phyloP scores from a whole-genome alignment of 2,329 filamentous ascomycete genomes.

The Colletotrichum karsti region DNA sequence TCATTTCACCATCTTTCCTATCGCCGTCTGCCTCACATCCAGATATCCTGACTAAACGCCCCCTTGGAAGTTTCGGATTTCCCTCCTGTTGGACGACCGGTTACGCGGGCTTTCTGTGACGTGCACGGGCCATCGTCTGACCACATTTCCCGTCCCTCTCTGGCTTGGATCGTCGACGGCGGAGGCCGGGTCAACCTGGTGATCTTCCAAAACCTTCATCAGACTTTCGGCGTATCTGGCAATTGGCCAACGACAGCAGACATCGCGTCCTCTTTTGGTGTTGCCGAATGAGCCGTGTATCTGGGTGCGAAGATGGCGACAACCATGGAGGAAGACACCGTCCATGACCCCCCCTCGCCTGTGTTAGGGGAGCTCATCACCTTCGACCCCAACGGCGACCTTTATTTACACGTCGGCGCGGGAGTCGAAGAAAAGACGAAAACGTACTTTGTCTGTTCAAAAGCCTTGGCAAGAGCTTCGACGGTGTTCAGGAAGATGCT shows the following conservation, averaged over 20 bases:
- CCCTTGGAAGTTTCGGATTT: neutral
- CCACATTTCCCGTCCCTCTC: neutral
- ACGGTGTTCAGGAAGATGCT: slow-evolving; percentile 39
- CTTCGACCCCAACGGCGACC: slow-evolving; percentile 3
- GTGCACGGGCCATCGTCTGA: slow-evolving; percentile 21
- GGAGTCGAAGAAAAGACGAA: neutral
- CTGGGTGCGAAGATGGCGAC: neutral
- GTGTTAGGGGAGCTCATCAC: neutral
- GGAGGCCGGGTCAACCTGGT: neutral
- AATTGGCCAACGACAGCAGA: neutral
- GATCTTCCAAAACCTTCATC: neutral
- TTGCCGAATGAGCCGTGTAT: neutral
- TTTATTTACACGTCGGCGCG: neutral
- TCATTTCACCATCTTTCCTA: no score
- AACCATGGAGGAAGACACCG: neutral
- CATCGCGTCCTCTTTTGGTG: no score
- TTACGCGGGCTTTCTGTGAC: slow-evolving; percentile 1
- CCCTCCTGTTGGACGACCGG: neutral
- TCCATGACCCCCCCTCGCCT: neutral
- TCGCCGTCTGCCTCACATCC: no score
- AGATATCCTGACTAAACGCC: neutral
- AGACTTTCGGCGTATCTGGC: neutral
- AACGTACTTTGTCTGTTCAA: slow-evolving; percentile 36
- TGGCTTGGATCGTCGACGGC: neutral
- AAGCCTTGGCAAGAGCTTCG: slow-evolving; percentile 36